Evolutionary conservation across 1,284 basidiomycete species (phyloP).

Genomic region (Mycosarcoma maydis): DNA sequence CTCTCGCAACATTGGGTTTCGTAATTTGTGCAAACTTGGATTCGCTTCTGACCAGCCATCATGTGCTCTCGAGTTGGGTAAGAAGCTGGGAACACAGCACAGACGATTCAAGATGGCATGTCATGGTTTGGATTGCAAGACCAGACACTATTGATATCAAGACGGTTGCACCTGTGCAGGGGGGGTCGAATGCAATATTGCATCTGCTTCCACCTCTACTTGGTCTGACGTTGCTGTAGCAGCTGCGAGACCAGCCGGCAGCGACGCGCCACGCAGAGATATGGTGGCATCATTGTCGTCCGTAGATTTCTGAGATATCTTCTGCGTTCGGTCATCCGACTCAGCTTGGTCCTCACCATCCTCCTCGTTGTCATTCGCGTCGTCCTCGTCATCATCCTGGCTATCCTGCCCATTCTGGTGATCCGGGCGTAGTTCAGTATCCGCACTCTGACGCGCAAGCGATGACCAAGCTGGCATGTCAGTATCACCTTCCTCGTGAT

Average conservation of each 20-base stretch:
- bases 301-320: slow-evolving; percentile 1
- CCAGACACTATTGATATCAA: too few species aligned
- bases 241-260: slow-evolving; percentile 4
- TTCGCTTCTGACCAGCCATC: too few species aligned
- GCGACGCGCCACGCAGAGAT: slow-evolving; percentile 14
- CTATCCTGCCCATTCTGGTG: too few species aligned
- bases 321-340: slow-evolving; percentile 20
- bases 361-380: slow-evolving; percentile 10
- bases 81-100: too few species aligned
- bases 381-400: slow-evolving; percentile 11
- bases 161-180: background rate
- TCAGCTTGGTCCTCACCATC: slow-evolving; percentile 5
- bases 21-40: too few species aligned
- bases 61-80: too few species aligned
- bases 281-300: slow-evolving; percentile 38
- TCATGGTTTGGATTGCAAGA: too few species aligned
- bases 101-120: too few species aligned
- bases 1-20: too few species aligned
- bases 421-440: too few species aligned
- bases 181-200: too few species aligned
- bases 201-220: background rate
- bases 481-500: slow-evolving; percentile 38
- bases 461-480: slow-evolving; percentile 25
- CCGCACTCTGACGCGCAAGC: background rate
- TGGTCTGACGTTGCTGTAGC: background rate